These are phyloP conservation scores for Larix kaempferi DNA, from an alignment of 75 land plant genomes.

Conservation along the genomic window DNA sequence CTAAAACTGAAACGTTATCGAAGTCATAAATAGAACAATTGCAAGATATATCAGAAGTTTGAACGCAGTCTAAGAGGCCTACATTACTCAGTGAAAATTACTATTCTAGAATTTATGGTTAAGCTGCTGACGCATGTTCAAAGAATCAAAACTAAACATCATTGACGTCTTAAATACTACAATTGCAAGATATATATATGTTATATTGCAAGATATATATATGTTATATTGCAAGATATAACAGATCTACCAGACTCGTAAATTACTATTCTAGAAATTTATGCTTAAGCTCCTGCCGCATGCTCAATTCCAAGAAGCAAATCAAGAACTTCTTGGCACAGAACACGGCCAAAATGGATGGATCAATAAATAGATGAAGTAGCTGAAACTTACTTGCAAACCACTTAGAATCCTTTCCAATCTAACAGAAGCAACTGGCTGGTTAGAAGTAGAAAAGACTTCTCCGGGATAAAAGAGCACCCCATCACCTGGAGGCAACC, in stretches of 20 bases:
- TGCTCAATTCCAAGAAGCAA: neutral
- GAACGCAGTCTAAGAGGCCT: too few relatives aligned
- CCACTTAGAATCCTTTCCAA: constrained; percentile 92
- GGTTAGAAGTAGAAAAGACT: constrained; percentile 68
- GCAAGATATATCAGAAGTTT: neutral
- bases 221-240: neutral
- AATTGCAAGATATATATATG: neutral
- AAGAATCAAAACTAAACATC: neutral
- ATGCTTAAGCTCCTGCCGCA: neutral
- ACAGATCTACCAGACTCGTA: too few relatives aligned
- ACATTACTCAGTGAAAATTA: too few relatives aligned
- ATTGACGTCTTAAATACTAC: neutral
- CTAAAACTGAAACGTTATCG: neutral
- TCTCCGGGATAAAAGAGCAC: constrained; percentile 97
- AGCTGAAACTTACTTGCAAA: constrained; percentile 66
- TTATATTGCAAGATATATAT: neutral
- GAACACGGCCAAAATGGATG: neutral
- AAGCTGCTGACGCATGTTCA: too few relatives aligned
- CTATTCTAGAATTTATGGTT: too few relatives aligned
- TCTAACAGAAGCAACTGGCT: constrained; percentile 91
- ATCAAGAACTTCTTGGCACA: neutral
- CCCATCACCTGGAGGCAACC: constrained; percentile 98
- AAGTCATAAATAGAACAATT: neutral
- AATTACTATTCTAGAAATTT: neutral
- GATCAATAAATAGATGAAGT: neutral